Evolutionary conservation across 164 flowering plant species (phyloP), one percentile per base, ranked within the genome.

Genomic region (Chimonanthus praecox): DNA sequence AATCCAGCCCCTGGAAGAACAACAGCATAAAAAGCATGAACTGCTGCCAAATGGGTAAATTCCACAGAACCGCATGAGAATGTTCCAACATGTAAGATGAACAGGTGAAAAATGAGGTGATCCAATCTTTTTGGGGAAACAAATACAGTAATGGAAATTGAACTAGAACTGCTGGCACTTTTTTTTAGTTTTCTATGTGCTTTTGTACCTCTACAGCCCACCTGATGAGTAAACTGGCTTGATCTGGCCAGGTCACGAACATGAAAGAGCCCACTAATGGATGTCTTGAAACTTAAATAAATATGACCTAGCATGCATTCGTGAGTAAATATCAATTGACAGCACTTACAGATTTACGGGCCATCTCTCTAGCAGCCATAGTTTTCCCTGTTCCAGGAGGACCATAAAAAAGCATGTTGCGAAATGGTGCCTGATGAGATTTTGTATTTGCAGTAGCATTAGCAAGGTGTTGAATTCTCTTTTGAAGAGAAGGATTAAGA

Each of bases 331-430:
- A 44, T 11, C 49, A 66, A 66, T 13, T 8, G 33, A 33, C 16
- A 47, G 13, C 16, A 63, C 90, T 69, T 89, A 96, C 99, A 76
- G 99, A 96, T 88, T 89, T 92, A 7, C 78, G 87, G 64, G 99
- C 99, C 69, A 96, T 82, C 83, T 94, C 98, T 79, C 97, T 86
- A 48, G 99, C 99, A 83, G 92, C 99, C 99, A 96, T 93, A 48
- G 98, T 94, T 83, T 96, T 96, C 75, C 99, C 99, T 45, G 98
- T 96, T 84, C 99, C 98, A 47, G 98, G 98, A 80, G 98, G 99
- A 10, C 98, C 99, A 80, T 93, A 96, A 73, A 96, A 96, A 58
- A 96, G 90, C 99, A 96, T 92, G 79, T 96, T 96, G 49, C 99
- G 85, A 66, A 90, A 96, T 70, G 98, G 99, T 33, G 98, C 98